Evolutionary conservation across 768 basidiomycete genomes (phyloP).

Genomic region (Kwoniella pini): DNA sequence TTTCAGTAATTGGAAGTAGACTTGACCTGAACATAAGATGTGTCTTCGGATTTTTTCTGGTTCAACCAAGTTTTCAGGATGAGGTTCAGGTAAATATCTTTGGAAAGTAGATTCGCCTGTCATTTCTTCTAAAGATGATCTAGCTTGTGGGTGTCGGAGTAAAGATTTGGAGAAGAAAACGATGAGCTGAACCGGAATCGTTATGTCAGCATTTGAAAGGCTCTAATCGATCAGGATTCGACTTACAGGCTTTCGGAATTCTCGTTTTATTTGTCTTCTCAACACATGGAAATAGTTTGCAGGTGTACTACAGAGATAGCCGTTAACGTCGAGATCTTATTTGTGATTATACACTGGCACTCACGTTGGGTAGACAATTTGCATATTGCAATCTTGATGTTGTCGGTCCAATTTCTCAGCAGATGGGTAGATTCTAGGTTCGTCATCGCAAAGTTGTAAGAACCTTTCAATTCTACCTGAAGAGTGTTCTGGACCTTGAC

Average conservation of each 20-base stretch:
- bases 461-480: conserved; percentile 93
- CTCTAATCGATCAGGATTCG: too few species aligned
- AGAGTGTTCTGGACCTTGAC: conserved; percentile 97
- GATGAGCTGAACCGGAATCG: conserved; percentile 64
- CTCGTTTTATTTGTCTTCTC: conserved; percentile 93
- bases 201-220: not conserved
- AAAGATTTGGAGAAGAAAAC: conserved; percentile 96
- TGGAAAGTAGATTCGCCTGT: conserved; percentile 84
- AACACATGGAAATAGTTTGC: conserved; percentile 98
- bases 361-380: conserved; percentile 94
- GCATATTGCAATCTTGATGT: conserved; percentile 99
- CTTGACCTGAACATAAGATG: conserved; percentile 93
- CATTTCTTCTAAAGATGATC: conserved; percentile 86
- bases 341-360: conserved; percentile 47
- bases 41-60: conserved; percentile 88
- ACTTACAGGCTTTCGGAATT: conserved; percentile 92
- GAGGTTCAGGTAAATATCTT: conserved; percentile 85
- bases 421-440: conserved; percentile 85
- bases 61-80: conserved; percentile 67
- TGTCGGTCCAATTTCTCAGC: conserved; percentile 87
- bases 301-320: conserved; percentile 67
- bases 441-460: conserved; percentile 96
- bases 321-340: not conserved
- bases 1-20: conserved; percentile 83
- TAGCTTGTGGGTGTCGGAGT: conserved; percentile 88